Evolutionary conservation across 148 eudicot genomes (phyloP), one percentile per base, ranked within the genome.

Genomic region (Rhododendron williamsianum): DNA sequence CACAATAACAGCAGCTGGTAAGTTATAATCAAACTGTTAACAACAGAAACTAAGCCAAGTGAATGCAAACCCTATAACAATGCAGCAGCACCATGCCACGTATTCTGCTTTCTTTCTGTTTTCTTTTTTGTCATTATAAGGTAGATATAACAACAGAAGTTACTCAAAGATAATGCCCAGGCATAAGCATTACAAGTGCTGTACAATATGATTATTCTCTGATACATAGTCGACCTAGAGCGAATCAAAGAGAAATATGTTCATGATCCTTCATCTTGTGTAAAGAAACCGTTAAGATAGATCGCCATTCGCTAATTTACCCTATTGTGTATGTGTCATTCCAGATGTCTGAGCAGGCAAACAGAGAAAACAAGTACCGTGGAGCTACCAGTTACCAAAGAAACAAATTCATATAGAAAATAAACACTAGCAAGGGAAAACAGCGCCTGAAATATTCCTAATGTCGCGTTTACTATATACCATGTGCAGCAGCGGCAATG

Each of bases 401-500:
- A 56, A 56, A 56, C 21, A 56, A 56, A 4, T 56, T 56, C 63
- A 56, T 56, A 56, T 15, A 56, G 63, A 56, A 56, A 56, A 2
- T 52, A 3, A 13, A 56, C 21, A 56, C 1, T 56, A 16, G 23
- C 21, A 56, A 18, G 23, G 21, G 63, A 56, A 54, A 56, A 56
- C 23, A 4, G 23, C 1, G 63, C 63, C 21, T 4, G 63, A 18
- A 18, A 56, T 18, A 56, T 56, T 56, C 63, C 63, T 16, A 4
- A 56, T 56, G 27, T 33, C 82, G 5, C 49, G 80, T 48, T 51
- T 18, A 27, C 38, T 84, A 82, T 48, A 83, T 90, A 97, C 99
- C 99, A 85, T 93, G 95, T 36, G 99, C 95, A 85, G 99, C 98
- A 60, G 99, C 99, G 84, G 88, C 92, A 87, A 91, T 84, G 21